Evolutionary conservation across 306 rosid genomes (phyloP).

Genomic region (Morella rubra): DNA sequence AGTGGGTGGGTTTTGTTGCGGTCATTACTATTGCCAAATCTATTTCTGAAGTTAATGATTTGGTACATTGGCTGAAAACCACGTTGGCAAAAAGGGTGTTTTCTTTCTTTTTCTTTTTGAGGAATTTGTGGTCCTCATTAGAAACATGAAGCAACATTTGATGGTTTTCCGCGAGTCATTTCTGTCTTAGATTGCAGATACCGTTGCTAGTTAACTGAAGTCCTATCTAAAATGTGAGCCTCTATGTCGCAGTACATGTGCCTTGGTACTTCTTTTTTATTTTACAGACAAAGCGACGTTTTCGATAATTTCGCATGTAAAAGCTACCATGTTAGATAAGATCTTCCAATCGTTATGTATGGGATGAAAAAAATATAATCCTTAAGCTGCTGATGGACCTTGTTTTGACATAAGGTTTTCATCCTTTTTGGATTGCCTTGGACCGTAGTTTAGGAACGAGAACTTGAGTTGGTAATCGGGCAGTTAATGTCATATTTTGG

Average conservation of each 20-base stretch:
- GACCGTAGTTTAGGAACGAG: background rate
- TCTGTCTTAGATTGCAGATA: background rate
- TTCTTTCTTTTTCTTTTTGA: background rate
- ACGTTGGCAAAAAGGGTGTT: background rate
- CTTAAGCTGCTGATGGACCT: background rate
- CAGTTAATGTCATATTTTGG: background rate
- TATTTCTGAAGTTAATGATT: background rate
- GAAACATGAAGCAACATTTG: background rate
- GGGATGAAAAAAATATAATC: background rate
- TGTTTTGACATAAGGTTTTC: background rate
- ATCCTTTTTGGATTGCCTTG: background rate
- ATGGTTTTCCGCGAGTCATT: background rate
- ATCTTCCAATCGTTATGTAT: background rate
- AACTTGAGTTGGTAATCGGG: background rate
- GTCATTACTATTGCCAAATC: background rate
- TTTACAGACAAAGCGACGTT: background rate
- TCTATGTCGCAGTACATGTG: background rate
- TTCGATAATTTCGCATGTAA: background rate
- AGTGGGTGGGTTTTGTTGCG: background rate
- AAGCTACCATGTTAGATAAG: background rate
- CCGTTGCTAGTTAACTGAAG: constrained; percentile 3
- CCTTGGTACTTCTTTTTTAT: background rate
- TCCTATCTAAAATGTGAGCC: constrained; percentile 2
- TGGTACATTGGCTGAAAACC: background rate
- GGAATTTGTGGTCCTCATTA: background rate